Evolutionary conservation across 495 filamentous ascomycete genomes (phyloP), one percentile per base, ranked within the genome.

Genomic region (Aspergillus heteromorphus): DNA sequence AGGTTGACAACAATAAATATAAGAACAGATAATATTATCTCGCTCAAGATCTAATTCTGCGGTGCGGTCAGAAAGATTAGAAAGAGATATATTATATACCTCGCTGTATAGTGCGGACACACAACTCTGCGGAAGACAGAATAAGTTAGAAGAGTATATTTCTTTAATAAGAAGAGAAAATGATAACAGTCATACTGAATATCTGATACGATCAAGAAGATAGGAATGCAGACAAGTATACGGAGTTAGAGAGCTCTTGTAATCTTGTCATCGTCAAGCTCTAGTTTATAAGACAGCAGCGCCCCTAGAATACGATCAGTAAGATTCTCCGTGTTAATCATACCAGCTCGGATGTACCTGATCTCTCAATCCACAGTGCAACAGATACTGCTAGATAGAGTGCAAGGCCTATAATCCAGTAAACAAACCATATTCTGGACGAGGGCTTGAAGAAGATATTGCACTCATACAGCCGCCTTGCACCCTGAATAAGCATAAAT

Each of bases 41-140:
- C 80, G 68, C 97, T 97, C 23, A 88, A 61, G 53, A 79, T 55
- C 47, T 73, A 61, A 8, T 79, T 80, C 5, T 60, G 54, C 0
- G 91, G 92, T 4, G 91, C 89, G 36, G 85, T 85, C 13, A 88
- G 61, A 19, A 95, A 61, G 1, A 89, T 80, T 55, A 97, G 67
- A 14, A 84, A 82, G 23, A 91, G 57, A 63, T 97, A 97, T 53
- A 96, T 83, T 2, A 88, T 45, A 62, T 89, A 91, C 66, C 97
- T 93, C 41, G 86, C 87, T 0, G 85, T 86, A 67, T 97, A 98
- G 72, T 97, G 93, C 16, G 95, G 91, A 56, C 85, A 95, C 9
- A 96, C 71, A n/a, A 92, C 58, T 27, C 63, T 70, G 34, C 72
- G 73, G 63, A 97, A 98, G 36, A 87, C 62, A 4, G 85, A 84